Evolutionary conservation across 1,284 basidiomycete genomes (phyloP), one percentile per base, ranked within the genome.

Genomic region (Tilletia indica): DNA sequence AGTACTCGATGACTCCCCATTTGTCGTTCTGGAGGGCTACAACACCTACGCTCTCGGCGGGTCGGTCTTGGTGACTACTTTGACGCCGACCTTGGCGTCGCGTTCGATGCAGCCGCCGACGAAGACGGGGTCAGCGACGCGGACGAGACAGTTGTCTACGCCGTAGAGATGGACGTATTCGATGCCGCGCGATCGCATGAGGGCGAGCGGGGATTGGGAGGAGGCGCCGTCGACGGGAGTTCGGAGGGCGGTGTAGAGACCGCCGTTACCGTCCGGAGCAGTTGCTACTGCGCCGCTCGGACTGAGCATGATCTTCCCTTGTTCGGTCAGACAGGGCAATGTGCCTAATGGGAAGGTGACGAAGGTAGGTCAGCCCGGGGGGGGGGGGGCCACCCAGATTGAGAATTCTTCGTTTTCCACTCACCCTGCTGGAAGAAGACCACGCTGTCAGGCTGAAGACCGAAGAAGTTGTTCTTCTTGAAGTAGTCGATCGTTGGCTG

Each of bases 111-210:
- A 92, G 86, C 92, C 94, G 47, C 97, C 97, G 78, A 99, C 86
- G 88, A 99, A 99, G 83, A 94, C 89, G 19, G 97, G 97, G 85
- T 99, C 97, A 71, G 94, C 96, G 71, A 99, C 93, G 76, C 91
- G 90, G 78, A 98, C 97, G 75, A 99, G 92, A 86, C 96, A 99
- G 87, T 99, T 99, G 88, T 99, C 97, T 79, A 99, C 96, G 80
- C 96, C 91, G 87, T 97, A 98, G 0, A 91, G 92, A 86, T 99
- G 96, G 61, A 99, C 88, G 86, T 95, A 97, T 73, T 90, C 88
- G 81, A 98, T 87, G 63, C 90, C 90, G 77, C 94, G 93, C 69
- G 86, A 84, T 56, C 87, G 86, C 73, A 99, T 89, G 85, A 98
- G 93, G 56, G 91, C 89, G 68, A 99, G 89, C 69, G 99, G 94